Conservation (phyloP, 2,329 filamentous ascomycete species). For the Penicillium sp. region DNA sequence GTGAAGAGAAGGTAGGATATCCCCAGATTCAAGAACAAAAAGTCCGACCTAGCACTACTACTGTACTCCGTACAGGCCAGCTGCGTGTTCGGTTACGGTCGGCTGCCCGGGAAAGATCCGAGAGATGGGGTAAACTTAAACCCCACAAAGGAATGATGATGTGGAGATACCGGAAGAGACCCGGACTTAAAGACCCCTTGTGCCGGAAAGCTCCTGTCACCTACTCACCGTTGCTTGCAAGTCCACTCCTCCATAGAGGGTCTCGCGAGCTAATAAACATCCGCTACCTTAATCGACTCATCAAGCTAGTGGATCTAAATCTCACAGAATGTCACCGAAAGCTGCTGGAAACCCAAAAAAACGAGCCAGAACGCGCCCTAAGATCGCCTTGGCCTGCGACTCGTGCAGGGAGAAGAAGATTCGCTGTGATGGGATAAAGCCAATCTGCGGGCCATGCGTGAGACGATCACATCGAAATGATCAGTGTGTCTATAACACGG, state of each 20-base stretch:
- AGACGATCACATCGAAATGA: conserved; percentile 2
- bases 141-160: too few species aligned
- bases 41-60: too few species aligned
- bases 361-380: background rate
- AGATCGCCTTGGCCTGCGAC: conserved; percentile 2
- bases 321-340: conserved; percentile 3
- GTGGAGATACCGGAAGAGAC: too few species aligned
- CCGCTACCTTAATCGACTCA: too few species aligned
- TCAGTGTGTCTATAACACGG: conserved; percentile 3
- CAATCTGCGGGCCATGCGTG: conserved; percentile 2
- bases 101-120: too few species aligned
- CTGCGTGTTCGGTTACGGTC: too few species aligned
- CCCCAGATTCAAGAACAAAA: too few species aligned
- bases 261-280: background rate
- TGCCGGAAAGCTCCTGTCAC: too few species aligned
- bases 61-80: too few species aligned
- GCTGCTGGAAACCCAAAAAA: background rate
- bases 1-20: too few species aligned
- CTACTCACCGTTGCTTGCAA: background rate
- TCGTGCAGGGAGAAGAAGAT: conserved; percentile 2
- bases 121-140: background rate
- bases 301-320: too few species aligned
- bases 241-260: background rate
- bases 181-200: background rate
- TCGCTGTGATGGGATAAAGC: conserved; percentile 5